phyloP scores from a whole-genome alignment of 768 basidiomycete species.

The Cubamyces sp. region DNA sequence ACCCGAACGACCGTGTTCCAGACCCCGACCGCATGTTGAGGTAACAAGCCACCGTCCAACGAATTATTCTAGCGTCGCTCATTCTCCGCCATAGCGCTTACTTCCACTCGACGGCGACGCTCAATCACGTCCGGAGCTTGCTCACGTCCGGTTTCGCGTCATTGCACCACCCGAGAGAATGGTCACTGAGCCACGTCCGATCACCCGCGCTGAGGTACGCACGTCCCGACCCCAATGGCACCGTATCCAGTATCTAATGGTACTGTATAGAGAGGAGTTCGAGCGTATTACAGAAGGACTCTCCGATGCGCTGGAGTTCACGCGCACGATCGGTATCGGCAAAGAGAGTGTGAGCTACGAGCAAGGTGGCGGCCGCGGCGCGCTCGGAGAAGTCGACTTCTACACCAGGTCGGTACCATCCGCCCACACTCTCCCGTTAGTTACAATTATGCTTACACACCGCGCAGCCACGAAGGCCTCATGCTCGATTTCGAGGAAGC shows the following conservation, averaged over 20 bases:
- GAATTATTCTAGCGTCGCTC: neutral
- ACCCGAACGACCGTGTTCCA: constrained; percentile 79
- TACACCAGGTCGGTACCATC: constrained; percentile 72
- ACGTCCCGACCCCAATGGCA: too few species aligned
- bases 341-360: constrained; percentile 61
- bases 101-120: constrained; percentile 92
- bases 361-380: constrained; percentile 68
- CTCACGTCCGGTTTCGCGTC: constrained; percentile 93
- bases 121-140: constrained; percentile 89
- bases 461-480: constrained; percentile 82
- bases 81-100: constrained; percentile 65
- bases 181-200: constrained; percentile 92
- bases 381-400: constrained; percentile 88
- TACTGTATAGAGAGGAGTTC: constrained; percentile 66
- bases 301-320: constrained; percentile 92
- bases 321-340: constrained; percentile 79
- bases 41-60: constrained; percentile 39
- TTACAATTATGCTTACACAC: constrained; percentile 7
- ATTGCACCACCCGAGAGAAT: constrained; percentile 86
- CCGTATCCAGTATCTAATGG: neutral
- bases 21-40: constrained; percentile 89
- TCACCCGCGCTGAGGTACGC: constrained; percentile 73
- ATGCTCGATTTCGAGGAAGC: constrained; percentile 93
- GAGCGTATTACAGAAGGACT: constrained; percentile 83
- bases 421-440: neutral